A percentile compares a stretch with the other conserved stretches of the same genome.
These are phyloP conservation scores for Datisca glomerata DNA, from an alignment of 306 rosid species.

Conservation along the genomic window DNA sequence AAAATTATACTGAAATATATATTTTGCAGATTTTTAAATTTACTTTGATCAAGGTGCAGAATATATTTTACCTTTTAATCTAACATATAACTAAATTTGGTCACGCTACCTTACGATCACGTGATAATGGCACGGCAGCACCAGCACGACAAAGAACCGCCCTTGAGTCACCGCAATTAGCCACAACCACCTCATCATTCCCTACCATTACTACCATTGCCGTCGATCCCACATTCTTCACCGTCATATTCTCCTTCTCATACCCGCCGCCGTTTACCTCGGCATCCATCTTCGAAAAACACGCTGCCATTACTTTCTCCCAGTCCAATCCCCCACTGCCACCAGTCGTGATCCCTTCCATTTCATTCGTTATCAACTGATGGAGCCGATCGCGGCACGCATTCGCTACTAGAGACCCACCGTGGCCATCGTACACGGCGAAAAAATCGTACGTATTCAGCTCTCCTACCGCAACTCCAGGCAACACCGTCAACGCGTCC, in stretches of 20 bases:
- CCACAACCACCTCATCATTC: constrained; percentile 35
- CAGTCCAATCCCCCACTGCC: constrained; percentile 20
- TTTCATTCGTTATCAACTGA: constrained; percentile 33
- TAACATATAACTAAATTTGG: too few relatives aligned
- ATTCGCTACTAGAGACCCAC: constrained; percentile 35
- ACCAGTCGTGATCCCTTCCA: not conserved
- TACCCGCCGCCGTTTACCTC: constrained; percentile 13
- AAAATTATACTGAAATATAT: too few relatives aligned
- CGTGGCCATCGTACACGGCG: constrained; percentile 61
- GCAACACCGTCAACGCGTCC: constrained; percentile 33
- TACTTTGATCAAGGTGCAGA: too few relatives aligned
- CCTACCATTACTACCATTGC: constrained; percentile 43
- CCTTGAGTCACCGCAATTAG: constrained; percentile 57
- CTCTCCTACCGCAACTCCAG: constrained; percentile 3
- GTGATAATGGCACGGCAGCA: constrained; percentile 40
- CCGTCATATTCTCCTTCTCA: not conserved
- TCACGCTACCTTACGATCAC: constrained; percentile 49
- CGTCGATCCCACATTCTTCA: constrained; percentile 37
- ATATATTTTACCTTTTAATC: too few relatives aligned
- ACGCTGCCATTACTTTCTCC: constrained; percentile 26
- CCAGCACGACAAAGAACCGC: constrained; percentile 43
- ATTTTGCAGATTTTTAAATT: too few relatives aligned
- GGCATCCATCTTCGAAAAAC: constrained; percentile 51
- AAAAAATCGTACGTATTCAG: constrained; percentile 24
- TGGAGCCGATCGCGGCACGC: constrained; percentile 54